phyloP scores from a whole-genome alignment of 768 basidiomycete species.

The Leccinellum rugosiceps region DNA sequence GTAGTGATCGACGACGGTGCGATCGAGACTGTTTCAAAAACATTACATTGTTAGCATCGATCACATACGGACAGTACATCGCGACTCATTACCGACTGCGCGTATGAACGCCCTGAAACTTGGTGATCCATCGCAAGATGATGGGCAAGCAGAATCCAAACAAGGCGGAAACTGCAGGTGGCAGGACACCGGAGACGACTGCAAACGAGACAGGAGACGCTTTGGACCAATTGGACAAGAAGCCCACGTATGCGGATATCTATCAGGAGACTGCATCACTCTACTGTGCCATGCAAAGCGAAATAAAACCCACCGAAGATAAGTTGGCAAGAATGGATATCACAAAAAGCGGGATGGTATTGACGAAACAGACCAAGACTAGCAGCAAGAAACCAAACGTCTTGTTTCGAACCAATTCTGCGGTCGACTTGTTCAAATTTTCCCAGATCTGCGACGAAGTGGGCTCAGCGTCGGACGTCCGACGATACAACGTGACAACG shows the following conservation, averaged over 20 bases:
- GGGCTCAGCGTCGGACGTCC: not conserved
- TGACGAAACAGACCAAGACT: constrained; percentile 82
- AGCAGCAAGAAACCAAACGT: constrained; percentile 78
- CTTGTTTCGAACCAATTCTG: constrained; percentile 62
- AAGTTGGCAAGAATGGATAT: constrained; percentile 93
- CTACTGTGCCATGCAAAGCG: not conserved
- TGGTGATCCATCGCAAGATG: constrained; percentile 79
- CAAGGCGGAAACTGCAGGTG: constrained; percentile 81
- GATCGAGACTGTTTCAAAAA: constrained; percentile 68
- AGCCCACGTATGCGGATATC: constrained; percentile 59
- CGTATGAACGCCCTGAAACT: constrained; percentile 57
- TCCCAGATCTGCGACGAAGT: constrained; percentile 71
- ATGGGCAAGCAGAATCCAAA: constrained; percentile 92
- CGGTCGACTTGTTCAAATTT: constrained; percentile 76
- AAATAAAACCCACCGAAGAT: constrained; percentile 54
- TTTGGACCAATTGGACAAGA: constrained; percentile 69
- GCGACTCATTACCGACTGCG: constrained; percentile 27
- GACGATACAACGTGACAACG: not conserved
- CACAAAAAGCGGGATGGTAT: constrained; percentile 87
- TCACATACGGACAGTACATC: not conserved
- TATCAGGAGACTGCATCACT: constrained; percentile 9
- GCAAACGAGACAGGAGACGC: constrained; percentile 69
- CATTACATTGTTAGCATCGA: not conserved
- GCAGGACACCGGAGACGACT: constrained; percentile 87
- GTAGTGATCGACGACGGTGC: constrained; percentile 89